Evolutionary conservation across 768 basidiomycete genomes (phyloP).

Genomic region (Macrocybe gigantea): DNA sequence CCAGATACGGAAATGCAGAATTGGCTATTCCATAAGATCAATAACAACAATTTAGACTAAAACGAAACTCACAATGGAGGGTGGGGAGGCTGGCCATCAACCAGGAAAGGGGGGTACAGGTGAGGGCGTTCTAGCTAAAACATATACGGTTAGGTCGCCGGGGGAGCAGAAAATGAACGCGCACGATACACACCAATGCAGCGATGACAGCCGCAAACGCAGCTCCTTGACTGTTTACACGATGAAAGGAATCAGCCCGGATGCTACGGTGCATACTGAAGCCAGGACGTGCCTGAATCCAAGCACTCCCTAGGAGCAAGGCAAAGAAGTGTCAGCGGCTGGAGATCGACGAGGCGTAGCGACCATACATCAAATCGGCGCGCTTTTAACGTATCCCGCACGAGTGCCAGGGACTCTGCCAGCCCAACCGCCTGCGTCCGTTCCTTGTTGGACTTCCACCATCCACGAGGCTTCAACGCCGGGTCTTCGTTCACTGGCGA

Average conservation of each 20-base stretch:
- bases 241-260: constrained; percentile 1
- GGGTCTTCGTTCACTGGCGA: constrained; percentile 37
- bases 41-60: not conserved
- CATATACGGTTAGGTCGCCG: not conserved
- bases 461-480: constrained; percentile 53
- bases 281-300: constrained; percentile 58
- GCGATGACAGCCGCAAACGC: constrained; percentile 66
- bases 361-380: constrained; percentile 56
- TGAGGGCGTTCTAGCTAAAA: constrained; percentile 35
- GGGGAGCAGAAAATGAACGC: not conserved
- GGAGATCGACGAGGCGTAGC: constrained; percentile 4
- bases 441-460: constrained; percentile 61
- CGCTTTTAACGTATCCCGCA: constrained; percentile 52
- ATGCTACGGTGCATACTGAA: not conserved
- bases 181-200: constrained; percentile 48
- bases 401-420: constrained; percentile 44
- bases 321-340: constrained; percentile 4
- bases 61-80: constrained; percentile 57
- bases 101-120: constrained; percentile 51
- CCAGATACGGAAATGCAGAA: constrained; percentile 78
- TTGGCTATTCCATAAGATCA: constrained; percentile 30
- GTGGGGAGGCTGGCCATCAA: constrained; percentile 61
- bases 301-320: constrained; percentile 56
- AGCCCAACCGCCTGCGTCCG: constrained; percentile 49
- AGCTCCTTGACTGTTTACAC: constrained; percentile 60